These are phyloP conservation scores for Sodiomyces alkalinus DNA, from an alignment of 2,329 filamentous ascomycete genomes.

Conservation along the genomic window DNA sequence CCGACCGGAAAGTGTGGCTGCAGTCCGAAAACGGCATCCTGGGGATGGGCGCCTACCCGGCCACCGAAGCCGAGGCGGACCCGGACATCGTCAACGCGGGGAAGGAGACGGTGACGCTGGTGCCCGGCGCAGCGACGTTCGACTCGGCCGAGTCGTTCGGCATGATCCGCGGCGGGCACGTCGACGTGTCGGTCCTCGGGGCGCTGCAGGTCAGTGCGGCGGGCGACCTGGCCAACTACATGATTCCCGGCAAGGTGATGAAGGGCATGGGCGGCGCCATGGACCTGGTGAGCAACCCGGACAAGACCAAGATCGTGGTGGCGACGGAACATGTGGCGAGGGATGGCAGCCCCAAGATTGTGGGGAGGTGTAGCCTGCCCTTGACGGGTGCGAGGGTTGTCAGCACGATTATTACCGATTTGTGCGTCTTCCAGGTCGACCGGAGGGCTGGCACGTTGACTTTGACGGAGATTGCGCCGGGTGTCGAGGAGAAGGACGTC, in stretches of 20 bases:
- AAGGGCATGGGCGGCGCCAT: constrained; percentile 78
- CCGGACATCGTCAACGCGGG: constrained; percentile 74
- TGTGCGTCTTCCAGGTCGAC: constrained; percentile 61
- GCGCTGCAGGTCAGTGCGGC: constrained; percentile 66
- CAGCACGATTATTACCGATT: constrained; percentile 58
- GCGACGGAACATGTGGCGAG: constrained; percentile 57
- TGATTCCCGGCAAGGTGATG: constrained; percentile 76
- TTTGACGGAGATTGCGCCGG: constrained; percentile 55
- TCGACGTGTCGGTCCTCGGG: constrained; percentile 72
- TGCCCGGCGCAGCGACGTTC: constrained; percentile 63
- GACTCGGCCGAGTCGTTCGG: constrained; percentile 70
- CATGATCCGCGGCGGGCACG: constrained; percentile 76
- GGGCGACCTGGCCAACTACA: constrained; percentile 77
- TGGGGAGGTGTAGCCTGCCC: constrained; percentile 47
- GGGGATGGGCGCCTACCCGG: constrained; percentile 68
- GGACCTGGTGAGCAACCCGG: constrained; percentile 58
- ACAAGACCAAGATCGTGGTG: constrained; percentile 57
- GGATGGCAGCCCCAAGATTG: constrained; percentile 51
- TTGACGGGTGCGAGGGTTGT: constrained; percentile 52
- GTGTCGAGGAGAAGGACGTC: constrained; percentile 53
- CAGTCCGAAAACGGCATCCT: constrained; percentile 80
- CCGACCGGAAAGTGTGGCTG: constrained; percentile 59
- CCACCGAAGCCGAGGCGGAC: constrained; percentile 52
- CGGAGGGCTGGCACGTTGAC: constrained; percentile 45
- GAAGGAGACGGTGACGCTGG: constrained; percentile 72